Percentiles rank a stretch among this genome's conserved stretches.
Conservation (phyloP, 352 stramenopile species). For the Phytophthora rubi region DNA sequence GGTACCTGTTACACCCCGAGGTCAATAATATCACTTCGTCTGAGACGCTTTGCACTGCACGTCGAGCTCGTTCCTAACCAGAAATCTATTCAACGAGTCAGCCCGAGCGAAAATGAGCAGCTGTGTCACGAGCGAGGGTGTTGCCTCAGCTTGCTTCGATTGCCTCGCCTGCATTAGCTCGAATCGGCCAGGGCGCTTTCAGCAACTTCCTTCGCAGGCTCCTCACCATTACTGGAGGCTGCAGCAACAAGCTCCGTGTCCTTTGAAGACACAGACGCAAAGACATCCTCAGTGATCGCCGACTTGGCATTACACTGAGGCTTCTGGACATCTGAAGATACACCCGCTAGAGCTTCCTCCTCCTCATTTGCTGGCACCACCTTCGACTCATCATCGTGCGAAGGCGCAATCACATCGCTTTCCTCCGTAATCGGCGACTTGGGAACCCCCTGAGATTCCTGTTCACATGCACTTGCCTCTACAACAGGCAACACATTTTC, state of each 20-base stretch:
- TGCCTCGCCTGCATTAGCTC: constrained; percentile 20
- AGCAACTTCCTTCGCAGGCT: constrained; percentile 12
- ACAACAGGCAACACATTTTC: constrained; percentile 26
- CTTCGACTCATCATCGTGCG: constrained; percentile 6
- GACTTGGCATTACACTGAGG: constrained; percentile 9
- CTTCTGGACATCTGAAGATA: constrained; percentile 16
- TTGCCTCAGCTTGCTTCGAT: constrained; percentile 24
- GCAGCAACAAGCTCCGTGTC: constrained; percentile 12
- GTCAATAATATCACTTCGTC: constrained; percentile 23
- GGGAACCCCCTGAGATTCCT: constrained; percentile 31
- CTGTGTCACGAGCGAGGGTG: constrained; percentile 19
- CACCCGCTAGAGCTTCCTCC: constrained; percentile 8
- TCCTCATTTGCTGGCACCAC: constrained; percentile 12
- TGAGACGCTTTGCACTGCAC: constrained; percentile 4
- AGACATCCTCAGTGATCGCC: constrained; percentile 28
- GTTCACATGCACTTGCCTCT: constrained; percentile 29
- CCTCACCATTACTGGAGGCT: constrained; percentile 13
- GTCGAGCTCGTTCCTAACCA: constrained; percentile 23
- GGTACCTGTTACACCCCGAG: background rate
- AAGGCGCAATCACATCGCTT: constrained; percentile 10
- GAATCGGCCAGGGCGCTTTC: constrained; percentile 8
- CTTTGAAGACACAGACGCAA: constrained; percentile 21
- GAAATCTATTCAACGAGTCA: constrained; percentile 32
- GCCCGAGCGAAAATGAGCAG: constrained; percentile 20
- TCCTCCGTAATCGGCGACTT: constrained; percentile 10